Percentiles rank a stretch among this genome's conserved stretches.
phyloP scores from a whole-genome alignment of 352 stramenopile species.

The Globisporangium spinosum region DNA sequence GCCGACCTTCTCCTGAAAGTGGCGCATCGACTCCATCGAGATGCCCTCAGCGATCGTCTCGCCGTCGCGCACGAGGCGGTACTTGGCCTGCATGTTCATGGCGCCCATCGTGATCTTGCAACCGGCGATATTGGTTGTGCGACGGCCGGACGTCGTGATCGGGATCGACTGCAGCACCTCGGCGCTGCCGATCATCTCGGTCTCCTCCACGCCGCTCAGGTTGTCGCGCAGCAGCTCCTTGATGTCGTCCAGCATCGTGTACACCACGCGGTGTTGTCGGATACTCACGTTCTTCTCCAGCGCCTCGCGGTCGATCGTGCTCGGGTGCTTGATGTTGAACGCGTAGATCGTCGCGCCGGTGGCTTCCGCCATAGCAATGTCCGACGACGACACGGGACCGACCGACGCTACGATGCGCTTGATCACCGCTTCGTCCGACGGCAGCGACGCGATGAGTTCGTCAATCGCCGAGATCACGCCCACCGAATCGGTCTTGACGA shows the following conservation, averaged over 20 bases:
- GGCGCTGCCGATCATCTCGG: slow-evolving; percentile 63
- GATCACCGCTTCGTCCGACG: slow-evolving; percentile 58
- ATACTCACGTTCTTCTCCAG: slow-evolving; percentile 76
- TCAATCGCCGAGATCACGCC: slow-evolving; percentile 94
- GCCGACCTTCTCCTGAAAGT: slow-evolving; percentile 92
- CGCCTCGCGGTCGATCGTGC: slow-evolving; percentile 73
- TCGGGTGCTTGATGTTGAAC: slow-evolving; percentile 86
- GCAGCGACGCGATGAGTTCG: slow-evolving; percentile 75
- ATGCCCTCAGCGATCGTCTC: slow-evolving; percentile 88
- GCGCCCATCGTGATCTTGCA: slow-evolving; percentile 94
- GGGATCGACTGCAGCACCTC: slow-evolving; percentile 84
- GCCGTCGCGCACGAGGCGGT: slow-evolving; percentile 88
- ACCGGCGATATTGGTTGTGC: slow-evolving; percentile 94
- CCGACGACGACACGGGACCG: slow-evolving; percentile 76
- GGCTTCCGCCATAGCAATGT: slow-evolving; percentile 79
- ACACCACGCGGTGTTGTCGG: slow-evolving; percentile 80
- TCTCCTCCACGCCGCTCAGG: slow-evolving; percentile 56
- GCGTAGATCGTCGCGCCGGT: slow-evolving; percentile 82
- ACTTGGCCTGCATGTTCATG: slow-evolving; percentile 85
- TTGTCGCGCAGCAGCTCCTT: slow-evolving; percentile 74
- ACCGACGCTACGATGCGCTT: slow-evolving; percentile 85
- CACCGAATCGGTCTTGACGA: slow-evolving; percentile 98
- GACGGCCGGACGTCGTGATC: slow-evolving; percentile 69
- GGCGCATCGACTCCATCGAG: slow-evolving; percentile 79
- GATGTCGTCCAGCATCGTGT: slow-evolving; percentile 87